A percentile compares a stretch with the other conserved stretches of the same genome.
Conservation (phyloP, 352 stramenopile species). For the Globisporangium irregulare region DNA sequence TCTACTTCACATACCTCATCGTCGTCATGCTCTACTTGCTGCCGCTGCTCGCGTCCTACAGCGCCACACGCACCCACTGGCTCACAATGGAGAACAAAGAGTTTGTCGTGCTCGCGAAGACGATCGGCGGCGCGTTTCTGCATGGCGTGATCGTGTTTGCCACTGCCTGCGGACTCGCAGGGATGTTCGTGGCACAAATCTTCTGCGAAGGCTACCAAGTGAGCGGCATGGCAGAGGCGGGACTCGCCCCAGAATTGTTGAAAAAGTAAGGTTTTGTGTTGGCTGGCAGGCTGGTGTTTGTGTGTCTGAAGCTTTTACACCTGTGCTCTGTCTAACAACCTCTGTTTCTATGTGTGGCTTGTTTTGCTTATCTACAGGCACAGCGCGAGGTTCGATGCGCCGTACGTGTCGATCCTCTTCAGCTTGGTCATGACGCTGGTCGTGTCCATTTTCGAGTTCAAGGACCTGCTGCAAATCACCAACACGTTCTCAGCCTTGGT, state of each 20-base stretch:
- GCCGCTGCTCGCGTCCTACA: conserved; percentile 72
- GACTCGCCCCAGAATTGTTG: conserved; percentile 69
- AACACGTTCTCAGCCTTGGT: conserved; percentile 81
- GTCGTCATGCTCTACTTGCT: conserved; percentile 70
- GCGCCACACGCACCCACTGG: conserved; percentile 38
- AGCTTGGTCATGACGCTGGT: conserved; percentile 28
- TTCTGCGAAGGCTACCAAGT: conserved; percentile 83
- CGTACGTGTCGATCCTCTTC: conserved; percentile 26
- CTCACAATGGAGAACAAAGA: conserved; percentile 74
- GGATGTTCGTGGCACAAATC: conserved; percentile 87
- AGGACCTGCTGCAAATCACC: conserved; percentile 57
- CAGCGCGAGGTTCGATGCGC: conserved; percentile 20
- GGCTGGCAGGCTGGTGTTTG: not conserved
- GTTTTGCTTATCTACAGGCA: conserved; percentile 26
- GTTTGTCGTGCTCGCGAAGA: conserved; percentile 63
- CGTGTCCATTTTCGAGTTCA: conserved; percentile 33
- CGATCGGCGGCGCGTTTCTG: conserved; percentile 71
- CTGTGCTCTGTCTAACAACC: not conserved
- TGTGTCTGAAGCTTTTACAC: not conserved
- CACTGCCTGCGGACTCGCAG: conserved; percentile 72
- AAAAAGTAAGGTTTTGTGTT: conserved; percentile 11
- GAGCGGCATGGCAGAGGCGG: conserved; percentile 54
- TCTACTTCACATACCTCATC: conserved; percentile 71
- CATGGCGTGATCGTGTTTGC: conserved; percentile 75
- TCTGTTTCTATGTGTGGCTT: not conserved